These are phyloP conservation scores for Antitrichia curtipendula DNA, from an alignment of 225 moss, liverwort and hornwort genomes.

Conservation along the genomic window DNA sequence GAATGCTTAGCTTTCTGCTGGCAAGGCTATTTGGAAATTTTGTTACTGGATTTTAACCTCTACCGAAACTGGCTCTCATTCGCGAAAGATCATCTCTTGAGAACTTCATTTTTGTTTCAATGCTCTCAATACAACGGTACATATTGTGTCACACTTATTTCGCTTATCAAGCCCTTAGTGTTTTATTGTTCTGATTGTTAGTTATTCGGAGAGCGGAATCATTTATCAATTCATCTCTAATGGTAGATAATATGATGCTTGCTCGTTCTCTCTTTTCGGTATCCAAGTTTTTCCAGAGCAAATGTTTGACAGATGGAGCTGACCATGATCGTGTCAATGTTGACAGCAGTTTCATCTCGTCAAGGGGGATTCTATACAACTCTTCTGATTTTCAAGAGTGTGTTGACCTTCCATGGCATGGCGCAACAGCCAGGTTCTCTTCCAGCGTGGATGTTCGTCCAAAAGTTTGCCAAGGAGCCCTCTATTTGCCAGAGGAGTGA, in stretches of 20 bases:
- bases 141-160: neutral
- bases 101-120: neutral
- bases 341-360: neutral
- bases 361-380: neutral
- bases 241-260: neutral
- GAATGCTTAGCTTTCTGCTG: neutral
- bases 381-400: neutral
- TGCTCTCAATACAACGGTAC: neutral
- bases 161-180: neutral
- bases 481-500: constrained; percentile 11
- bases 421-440: constrained; percentile 11
- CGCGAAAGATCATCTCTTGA: neutral
- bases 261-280: neutral
- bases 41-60: neutral
- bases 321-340: neutral
- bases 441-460: neutral
- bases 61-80: neutral
- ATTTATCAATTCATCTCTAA: neutral
- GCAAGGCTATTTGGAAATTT: neutral
- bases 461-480: neutral
- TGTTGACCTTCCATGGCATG: constrained; percentile 27
- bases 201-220: neutral
- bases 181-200: neutral
- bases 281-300: neutral
- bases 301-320: neutral